Percentiles rank a stretch among this genome's conserved stretches.
These are phyloP conservation scores for Lachancea quebecensis DNA, from an alignment of 805 yeast species.

Conservation along the genomic window DNA sequence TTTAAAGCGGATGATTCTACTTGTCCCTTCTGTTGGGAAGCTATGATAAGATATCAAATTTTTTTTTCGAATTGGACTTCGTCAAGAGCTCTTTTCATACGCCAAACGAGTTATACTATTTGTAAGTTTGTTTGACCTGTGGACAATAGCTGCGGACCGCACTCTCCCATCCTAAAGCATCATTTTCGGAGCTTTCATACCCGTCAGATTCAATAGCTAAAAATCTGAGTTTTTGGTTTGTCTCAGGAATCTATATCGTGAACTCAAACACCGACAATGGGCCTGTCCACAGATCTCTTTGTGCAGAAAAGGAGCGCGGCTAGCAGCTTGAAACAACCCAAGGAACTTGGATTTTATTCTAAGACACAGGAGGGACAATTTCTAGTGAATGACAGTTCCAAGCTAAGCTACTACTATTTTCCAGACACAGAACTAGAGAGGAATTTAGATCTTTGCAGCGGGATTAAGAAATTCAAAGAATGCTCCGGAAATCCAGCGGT, in stretches of 20 bases:
- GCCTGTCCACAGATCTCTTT: constrained; percentile 25
- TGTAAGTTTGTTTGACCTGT: not conserved
- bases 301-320: constrained; percentile 46
- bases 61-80: no score
- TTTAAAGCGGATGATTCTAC: no score
- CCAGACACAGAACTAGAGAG: constrained; percentile 68
- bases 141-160: not conserved
- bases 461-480: constrained; percentile 54
- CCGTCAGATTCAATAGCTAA: no score
- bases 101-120: not conserved
- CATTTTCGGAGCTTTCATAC: not conserved
- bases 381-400: constrained; percentile 42
- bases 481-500: constrained; percentile 44
- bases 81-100: constrained; percentile 1
- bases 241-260: not conserved
- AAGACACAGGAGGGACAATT: constrained; percentile 51
- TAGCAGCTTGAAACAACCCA: constrained; percentile 77
- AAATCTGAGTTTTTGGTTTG: not conserved
- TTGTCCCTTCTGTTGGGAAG: no score
- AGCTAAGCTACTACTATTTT: constrained; percentile 67
- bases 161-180: not conserved
- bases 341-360: constrained; percentile 66
- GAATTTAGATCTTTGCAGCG: constrained; percentile 55
- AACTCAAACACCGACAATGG: constrained; percentile 15
- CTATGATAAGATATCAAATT: constrained; percentile 12